Evolutionary conservation across 768 basidiomycete species (phyloP), one percentile per base, ranked within the genome.

Genomic region (Russula emetica): DNA sequence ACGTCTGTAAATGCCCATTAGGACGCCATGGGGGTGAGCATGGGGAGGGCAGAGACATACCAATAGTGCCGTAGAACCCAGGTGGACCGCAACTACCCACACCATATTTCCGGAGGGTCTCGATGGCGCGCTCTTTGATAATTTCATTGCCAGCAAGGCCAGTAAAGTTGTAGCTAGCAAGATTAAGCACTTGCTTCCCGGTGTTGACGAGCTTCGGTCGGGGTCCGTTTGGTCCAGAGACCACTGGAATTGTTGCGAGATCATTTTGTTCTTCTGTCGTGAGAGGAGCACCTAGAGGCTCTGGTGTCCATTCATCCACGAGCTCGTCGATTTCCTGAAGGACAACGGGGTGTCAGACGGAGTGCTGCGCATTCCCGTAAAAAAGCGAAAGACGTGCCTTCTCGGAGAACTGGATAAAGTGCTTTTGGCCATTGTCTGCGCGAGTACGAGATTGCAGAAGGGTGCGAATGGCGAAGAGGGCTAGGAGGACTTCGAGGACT

Each of bases 1-100:
- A 97, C 93, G 68, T 98, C 96, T 96, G 66, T 10, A 7, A 44
- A 34, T 36, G 28, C 6, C 28, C 45, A n/a, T 57, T 44, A 42
- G 34, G 30, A 45, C 42, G 34, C 22, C 18, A 0, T 13, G 45
- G 44, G 44, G 10, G 22, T 10, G 28, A n/a, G 11, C n/a, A 36
- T 55, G 3, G 16, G 5, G 34, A 24, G 16, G 7, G 24, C 59
- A 45, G 51, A 28, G 40, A 78, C 87, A 61, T 66, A 95, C 94
- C 95, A 51, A 97, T 80, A 2, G 92, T 96, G 16, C 96, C 96
- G 73, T 98, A 98, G 78, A 99, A 99, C 13, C 94, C 94, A 32
- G 94, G 88, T 44, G 97, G 97, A 2, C 96, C 96, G 71, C 97
- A 99, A 66, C 89, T 91, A 9, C 95, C 96, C 2, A 98, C 81